Percentiles rank a stretch among this genome's conserved stretches.
phyloP scores from a whole-genome alignment of 345 rosid genomes.

The Anastatica hierochuntica region DNA sequence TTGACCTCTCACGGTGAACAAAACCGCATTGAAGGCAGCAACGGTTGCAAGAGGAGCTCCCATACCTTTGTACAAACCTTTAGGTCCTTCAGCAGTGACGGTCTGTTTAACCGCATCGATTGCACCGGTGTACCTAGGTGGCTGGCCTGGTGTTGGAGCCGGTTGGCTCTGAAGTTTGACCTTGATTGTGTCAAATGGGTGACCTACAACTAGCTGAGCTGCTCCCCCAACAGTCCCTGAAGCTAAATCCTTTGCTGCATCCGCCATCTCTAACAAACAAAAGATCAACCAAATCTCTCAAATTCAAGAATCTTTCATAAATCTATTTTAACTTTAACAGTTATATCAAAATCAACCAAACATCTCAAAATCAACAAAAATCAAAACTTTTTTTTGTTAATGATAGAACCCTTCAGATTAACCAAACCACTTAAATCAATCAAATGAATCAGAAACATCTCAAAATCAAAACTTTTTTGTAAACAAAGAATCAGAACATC shows the following conservation, averaged over 20 bases:
- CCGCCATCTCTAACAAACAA: slow-evolving; percentile 59
- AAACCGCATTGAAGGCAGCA: slow-evolving; percentile 92
- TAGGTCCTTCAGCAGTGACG: slow-evolving; percentile 78
- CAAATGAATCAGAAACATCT: not conserved
- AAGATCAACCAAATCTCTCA: too few species aligned
- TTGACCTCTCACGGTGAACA: slow-evolving; percentile 91
- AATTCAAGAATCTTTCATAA: too few species aligned
- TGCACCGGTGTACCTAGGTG: slow-evolving; percentile 67
- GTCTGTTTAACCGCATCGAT: slow-evolving; percentile 86
- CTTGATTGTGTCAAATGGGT: slow-evolving; percentile 97
- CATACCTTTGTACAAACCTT: slow-evolving; percentile 97
- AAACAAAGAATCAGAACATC: not conserved
- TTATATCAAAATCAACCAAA: too few species aligned
- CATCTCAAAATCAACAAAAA: too few species aligned
- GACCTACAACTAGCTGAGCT: slow-evolving; percentile 76
- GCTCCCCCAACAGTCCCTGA: slow-evolving; percentile 97
- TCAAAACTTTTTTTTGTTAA: too few species aligned
- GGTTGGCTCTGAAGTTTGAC: slow-evolving; percentile 99
- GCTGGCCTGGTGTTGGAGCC: slow-evolving; percentile 65
- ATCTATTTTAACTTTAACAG: too few species aligned
- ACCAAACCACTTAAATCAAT: too few species aligned
- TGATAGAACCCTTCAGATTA: too few species aligned
- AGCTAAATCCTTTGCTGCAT: slow-evolving; percentile 70
- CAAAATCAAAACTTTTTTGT: not conserved
- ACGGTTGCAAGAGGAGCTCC: slow-evolving; percentile 99